Evolutionary conservation across 2,329 filamentous ascomycete species (phyloP).

Genomic region (Tolypocladium endophyticum): DNA sequence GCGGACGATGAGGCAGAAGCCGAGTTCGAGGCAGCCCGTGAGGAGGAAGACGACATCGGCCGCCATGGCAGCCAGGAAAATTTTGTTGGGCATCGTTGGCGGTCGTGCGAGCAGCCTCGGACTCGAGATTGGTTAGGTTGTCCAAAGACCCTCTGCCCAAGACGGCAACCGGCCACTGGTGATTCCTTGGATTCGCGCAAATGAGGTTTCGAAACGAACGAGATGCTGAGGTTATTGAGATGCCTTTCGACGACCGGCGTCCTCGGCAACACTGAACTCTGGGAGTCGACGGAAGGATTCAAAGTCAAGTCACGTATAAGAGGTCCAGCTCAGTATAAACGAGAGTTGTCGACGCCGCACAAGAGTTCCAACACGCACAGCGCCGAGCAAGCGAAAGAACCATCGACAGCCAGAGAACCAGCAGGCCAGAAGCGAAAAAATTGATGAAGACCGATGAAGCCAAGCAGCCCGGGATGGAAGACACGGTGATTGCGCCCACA

Average conservation of each 20-base stretch:
- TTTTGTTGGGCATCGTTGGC: conserved; percentile 40
- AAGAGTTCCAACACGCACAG: background rate
- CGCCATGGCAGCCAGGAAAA: conserved; percentile 37
- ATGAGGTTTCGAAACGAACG: background rate
- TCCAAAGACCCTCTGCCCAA: background rate
- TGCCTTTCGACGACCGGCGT: background rate
- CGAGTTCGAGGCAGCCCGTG: conserved; percentile 43
- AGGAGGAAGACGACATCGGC: conserved; percentile 40
- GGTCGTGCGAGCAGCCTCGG: background rate
- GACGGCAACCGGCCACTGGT: background rate
- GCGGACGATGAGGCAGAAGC: conserved; percentile 42
- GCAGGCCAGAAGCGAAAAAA: background rate
- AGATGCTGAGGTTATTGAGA: background rate
- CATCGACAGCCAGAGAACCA: background rate
- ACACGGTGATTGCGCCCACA: background rate
- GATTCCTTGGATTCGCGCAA: background rate
- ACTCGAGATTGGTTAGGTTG: background rate
- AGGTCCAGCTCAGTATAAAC: background rate
- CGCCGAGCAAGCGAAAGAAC: background rate
- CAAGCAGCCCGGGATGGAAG: background rate
- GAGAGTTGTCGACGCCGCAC: background rate
- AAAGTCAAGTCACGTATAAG: background rate
- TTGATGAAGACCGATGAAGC: background rate
- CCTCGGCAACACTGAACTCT: background rate
- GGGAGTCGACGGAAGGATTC: background rate